Base-by-base conservation (phyloP, 257 asterid genomes). In the Solanum clarkiae region DNA sequence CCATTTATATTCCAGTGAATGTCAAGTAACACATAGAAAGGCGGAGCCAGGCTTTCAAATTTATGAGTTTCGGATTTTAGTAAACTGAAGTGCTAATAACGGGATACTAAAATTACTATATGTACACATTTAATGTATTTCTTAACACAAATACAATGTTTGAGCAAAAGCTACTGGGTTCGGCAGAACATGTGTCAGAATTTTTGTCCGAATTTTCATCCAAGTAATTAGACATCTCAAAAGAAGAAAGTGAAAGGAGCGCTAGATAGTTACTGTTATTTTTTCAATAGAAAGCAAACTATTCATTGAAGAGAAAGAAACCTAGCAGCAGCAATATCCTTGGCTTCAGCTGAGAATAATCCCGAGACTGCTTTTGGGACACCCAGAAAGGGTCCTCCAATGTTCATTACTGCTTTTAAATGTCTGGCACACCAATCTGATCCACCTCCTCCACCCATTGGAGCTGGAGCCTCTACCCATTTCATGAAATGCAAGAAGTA, bases 391-490 rank as follows among this genome's bases (percentile, higher is more conserved):
- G 98, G 97, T 80, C 95, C 98, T 62, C 96, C 98, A 24, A 94
- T 93, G 86, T 94, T 94, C 94, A 93, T 92, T 71, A 94, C 91
- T 69, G 97, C 93, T 90, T 94, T 94, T 86, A 94, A 90, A 88
- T 94, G 98, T 74, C 90, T 87, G 49, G 93, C 93, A 72, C 98
- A 94, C 98, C 98, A 94, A 85, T 91, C 90, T 42, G 93, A 83
- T 86, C 97, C 98, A 83, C 98, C 97, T n/a, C 93, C 98, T 83
- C 98, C 98, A 16, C 98, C 98, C 93, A 92, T 71, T 29, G 97
- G 97, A 55, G 89, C 89, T 8, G 97, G 93, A 68, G 95, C 94
- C 86, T 94, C 98, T 68, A 94, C 98, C 97, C 98, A 94, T 87
- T 94, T 94, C 98, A 94, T 94, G 89, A 94, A 94, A 89, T 94